phyloP scores from a whole-genome alignment of 805 yeast genomes.

The Peterozyma toletana region DNA sequence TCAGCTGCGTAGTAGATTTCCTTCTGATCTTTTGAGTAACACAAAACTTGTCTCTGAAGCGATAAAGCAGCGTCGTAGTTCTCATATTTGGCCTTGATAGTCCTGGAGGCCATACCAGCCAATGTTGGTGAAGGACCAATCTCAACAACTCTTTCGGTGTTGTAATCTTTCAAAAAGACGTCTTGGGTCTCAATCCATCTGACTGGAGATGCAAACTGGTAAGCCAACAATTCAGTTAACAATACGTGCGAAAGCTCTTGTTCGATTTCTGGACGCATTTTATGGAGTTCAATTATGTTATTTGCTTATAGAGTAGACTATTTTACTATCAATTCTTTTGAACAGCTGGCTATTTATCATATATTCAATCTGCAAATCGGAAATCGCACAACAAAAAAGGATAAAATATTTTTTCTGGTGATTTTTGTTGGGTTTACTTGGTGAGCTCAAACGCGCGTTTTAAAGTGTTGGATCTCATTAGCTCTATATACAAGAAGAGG shows the following conservation, averaged over 20 bases:
- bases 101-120: conserved; percentile 98
- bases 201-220: conserved; percentile 98
- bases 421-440: too few relatives aligned
- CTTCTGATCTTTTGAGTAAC: conserved; percentile 93
- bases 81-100: conserved; percentile 91
- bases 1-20: conserved; percentile 93
- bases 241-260: conserved; percentile 95
- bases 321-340: too few relatives aligned
- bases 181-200: conserved; percentile 99
- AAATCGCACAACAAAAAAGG: too few relatives aligned
- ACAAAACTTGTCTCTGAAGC: conserved; percentile 86
- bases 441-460: too few relatives aligned
- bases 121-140: conserved; percentile 98
- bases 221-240: conserved; percentile 92
- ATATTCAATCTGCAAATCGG: too few relatives aligned
- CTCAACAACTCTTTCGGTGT: conserved; percentile 96
- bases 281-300: too few relatives aligned
- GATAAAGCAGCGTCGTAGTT: conserved; percentile 97
- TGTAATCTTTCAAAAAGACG: conserved; percentile 87
- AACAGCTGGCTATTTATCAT: too few relatives aligned
- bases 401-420: too few relatives aligned
- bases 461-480: too few relatives aligned
- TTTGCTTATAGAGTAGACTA: too few relatives aligned
- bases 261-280: conserved; percentile 89
- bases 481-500: conserved; percentile 1